These are phyloP conservation scores for Pleurotus platypus DNA, from an alignment of 768 basidiomycete species.

Conservation along the genomic window DNA sequence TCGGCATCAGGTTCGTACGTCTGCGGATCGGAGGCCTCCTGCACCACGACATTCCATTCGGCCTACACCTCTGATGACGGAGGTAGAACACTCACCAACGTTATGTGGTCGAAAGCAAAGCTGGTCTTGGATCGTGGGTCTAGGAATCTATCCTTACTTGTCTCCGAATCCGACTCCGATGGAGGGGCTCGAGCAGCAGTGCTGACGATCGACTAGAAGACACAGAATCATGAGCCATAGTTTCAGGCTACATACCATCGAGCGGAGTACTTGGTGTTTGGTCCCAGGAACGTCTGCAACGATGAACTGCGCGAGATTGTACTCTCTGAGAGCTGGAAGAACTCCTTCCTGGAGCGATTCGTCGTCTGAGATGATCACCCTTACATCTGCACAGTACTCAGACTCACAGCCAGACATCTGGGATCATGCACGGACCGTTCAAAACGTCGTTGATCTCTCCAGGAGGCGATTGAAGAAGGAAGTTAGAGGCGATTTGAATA, in stretches of 20 bases:
- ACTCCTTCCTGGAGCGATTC: slow-evolving; percentile 76
- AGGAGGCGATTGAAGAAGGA: slow-evolving; percentile 88
- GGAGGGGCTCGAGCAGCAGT: slow-evolving; percentile 54
- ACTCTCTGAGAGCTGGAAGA: slow-evolving; percentile 73
- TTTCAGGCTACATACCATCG: slow-evolving; percentile 4
- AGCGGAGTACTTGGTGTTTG: slow-evolving; percentile 63
- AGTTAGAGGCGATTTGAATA: slow-evolving; percentile 68
- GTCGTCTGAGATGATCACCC: slow-evolving; percentile 86
- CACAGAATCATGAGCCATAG: not conserved
- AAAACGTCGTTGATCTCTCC: slow-evolving; percentile 97
- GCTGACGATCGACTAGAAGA: slow-evolving; percentile 74
- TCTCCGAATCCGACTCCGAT: slow-evolving; percentile 33
- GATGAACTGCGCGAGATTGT: slow-evolving; percentile 87
- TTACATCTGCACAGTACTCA: slow-evolving; percentile 59
- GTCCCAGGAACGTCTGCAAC: slow-evolving; percentile 80
- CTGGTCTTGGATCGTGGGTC: slow-evolving; percentile 79
- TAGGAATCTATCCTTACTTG: slow-evolving; percentile 66
- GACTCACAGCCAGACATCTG: not conserved
- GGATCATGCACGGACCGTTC: slow-evolving; percentile 52
- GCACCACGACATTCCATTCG: slow-evolving; percentile 5
- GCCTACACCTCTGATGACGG: slow-evolving; percentile 3
- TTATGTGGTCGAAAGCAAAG: slow-evolving; percentile 84
- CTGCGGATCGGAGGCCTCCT: slow-evolving; percentile 80
- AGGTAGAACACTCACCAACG: slow-evolving; percentile 44
- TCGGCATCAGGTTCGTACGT: slow-evolving; percentile 57